A percentile compares a stretch with the other conserved stretches of the same genome.
Conservation (phyloP, 139 green algal species). For the Chlamydomonas asymmetrica region DNA sequence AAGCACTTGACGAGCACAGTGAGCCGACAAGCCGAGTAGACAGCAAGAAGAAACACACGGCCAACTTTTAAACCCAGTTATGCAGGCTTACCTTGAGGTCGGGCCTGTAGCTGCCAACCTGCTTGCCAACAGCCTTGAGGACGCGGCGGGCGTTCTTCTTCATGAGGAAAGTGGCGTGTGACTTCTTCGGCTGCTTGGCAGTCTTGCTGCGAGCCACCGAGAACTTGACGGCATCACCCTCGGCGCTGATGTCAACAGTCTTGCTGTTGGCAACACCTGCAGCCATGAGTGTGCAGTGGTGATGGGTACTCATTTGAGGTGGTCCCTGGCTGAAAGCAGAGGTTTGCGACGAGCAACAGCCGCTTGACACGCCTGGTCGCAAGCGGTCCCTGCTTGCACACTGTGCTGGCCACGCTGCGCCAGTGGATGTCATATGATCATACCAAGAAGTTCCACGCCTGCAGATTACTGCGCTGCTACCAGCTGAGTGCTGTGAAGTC, state of each 20-base stretch:
- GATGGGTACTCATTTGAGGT: too few species aligned
- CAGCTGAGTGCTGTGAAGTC: too few species aligned
- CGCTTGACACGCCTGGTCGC: too few species aligned
- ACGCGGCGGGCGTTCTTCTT: conserved; percentile 47
- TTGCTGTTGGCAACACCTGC: conserved; percentile 64
- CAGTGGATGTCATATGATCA: too few species aligned
- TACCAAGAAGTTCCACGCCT: too few species aligned
- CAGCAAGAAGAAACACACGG: neutral
- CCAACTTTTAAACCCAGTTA: neutral
- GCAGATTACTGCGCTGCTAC: too few species aligned
- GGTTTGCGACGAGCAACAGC: too few species aligned
- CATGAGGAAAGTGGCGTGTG: conserved; percentile 4
- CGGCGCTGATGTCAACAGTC: conserved; percentile 52
- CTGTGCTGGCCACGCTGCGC: too few species aligned
- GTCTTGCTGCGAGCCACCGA: conserved; percentile 46
- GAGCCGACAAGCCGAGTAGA: too few species aligned
- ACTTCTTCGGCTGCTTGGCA: conserved; percentile 39
- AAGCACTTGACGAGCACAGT: neutral
- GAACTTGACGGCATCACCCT: conserved; percentile 31
- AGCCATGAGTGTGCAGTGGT: too few species aligned
- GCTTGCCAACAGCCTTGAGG: conserved; percentile 44
- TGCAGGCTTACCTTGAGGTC: conserved; percentile 51
- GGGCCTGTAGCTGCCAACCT: conserved; percentile 43
- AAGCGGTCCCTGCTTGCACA: too few species aligned
- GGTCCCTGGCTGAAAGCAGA: too few species aligned